Conservation (phyloP, 176 grass and related monocot genomes). For the Urochloa ruziziensis region DNA sequence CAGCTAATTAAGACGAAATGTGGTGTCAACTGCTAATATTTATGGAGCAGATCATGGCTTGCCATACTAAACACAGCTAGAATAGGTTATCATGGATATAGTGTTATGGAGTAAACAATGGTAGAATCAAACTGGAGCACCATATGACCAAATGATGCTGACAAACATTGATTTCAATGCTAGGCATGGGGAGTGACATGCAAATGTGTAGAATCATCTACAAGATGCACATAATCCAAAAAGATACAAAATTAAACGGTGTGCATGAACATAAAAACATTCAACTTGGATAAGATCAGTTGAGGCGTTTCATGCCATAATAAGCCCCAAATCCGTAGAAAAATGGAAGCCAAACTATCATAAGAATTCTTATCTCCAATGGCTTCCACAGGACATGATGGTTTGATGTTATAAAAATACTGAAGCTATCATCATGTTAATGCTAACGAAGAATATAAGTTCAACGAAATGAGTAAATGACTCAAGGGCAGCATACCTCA, state of each 20-base stretch:
- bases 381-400: background rate
- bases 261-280: background rate
- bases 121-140: background rate
- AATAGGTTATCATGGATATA: background rate
- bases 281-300: background rate
- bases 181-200: background rate
- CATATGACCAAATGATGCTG: background rate
- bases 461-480: background rate
- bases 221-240: background rate
- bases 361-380: background rate
- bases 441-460: background rate
- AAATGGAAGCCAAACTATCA: background rate
- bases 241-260: background rate
- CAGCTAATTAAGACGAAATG: background rate
- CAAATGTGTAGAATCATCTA: background rate
- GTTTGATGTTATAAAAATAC: background rate
- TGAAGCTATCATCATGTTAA: background rate
- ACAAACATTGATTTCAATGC: background rate
- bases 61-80: background rate
- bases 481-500: conserved; percentile 36
- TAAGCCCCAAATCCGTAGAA: background rate
- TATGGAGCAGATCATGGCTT: background rate
- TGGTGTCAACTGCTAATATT: background rate
- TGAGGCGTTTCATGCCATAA: background rate
- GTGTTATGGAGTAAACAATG: background rate